A percentile compares a stretch with the other conserved stretches of the same genome.
These are phyloP conservation scores for Sphaerulina musiva DNA, from an alignment of 2,329 filamentous ascomycete species.

Conservation along the genomic window DNA sequence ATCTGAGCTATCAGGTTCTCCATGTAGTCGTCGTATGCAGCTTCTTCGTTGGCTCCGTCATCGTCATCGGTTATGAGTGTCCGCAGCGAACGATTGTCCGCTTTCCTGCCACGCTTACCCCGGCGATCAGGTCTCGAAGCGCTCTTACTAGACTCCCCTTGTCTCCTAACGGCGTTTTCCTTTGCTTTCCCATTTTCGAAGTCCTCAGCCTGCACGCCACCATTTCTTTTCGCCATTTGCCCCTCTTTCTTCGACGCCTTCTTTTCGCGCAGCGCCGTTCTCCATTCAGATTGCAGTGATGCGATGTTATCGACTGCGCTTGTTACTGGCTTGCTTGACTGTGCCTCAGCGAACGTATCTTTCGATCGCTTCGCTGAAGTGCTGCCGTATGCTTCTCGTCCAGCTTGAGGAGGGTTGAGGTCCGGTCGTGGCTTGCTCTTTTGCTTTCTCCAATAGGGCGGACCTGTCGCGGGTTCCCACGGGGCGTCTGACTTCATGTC, in stretches of 20 bases:
- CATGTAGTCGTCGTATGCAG: slow-evolving; percentile 61
- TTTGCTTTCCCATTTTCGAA: slow-evolving; percentile 1
- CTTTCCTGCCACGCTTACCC: slow-evolving; percentile 31
- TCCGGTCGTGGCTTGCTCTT: slow-evolving; percentile 23
- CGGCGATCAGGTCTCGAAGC: slow-evolving; percentile 19
- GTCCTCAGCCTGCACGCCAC: neutral
- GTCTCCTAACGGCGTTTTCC: slow-evolving; percentile 4
- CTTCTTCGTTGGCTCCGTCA: slow-evolving; percentile 21
- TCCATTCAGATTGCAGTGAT: slow-evolving; percentile 25
- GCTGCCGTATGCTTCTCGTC: slow-evolving; percentile 14
- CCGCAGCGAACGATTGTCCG: slow-evolving; percentile 29
- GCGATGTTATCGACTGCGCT: slow-evolving; percentile 17
- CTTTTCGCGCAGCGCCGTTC: slow-evolving; percentile 23
- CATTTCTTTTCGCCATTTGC: slow-evolving; percentile 4
- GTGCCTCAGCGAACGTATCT: slow-evolving; percentile 16
- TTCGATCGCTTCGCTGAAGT: slow-evolving; percentile 15
- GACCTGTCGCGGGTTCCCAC: slow-evolving; percentile 26
- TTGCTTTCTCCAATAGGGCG: slow-evolving; percentile 26
- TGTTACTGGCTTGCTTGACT: slow-evolving; percentile 8
- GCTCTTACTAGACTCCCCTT: slow-evolving; percentile 7
- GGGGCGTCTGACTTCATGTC: slow-evolving; percentile 8
- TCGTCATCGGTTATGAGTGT: slow-evolving; percentile 43
- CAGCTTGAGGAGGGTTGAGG: slow-evolving; percentile 15
- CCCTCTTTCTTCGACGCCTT: slow-evolving; percentile 10
- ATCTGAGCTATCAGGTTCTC: slow-evolving; percentile 51